A percentile compares a stretch with the other conserved stretches of the same genome.
These are phyloP conservation scores for Vitis vinifera DNA, from an alignment of 164 flowering plant genomes.

Conservation along the genomic window DNA sequence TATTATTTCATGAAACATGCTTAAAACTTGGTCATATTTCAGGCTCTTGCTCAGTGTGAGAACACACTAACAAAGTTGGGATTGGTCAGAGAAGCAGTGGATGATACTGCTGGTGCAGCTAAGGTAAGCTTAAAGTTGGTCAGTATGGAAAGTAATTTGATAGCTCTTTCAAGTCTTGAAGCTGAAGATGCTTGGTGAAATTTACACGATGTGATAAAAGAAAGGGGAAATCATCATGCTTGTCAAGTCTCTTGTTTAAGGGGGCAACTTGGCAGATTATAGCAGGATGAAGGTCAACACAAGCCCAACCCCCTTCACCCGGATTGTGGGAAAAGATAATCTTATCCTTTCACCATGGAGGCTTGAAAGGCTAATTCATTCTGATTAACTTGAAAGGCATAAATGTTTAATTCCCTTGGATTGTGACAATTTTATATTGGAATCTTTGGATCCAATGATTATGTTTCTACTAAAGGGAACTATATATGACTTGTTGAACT, in stretches of 20 bases:
- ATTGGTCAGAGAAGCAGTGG: conserved; percentile 86
- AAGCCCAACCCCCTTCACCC: no score
- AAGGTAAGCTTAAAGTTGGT: conserved; percentile 46
- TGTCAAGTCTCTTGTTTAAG: no score
- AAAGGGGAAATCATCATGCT: neutral
- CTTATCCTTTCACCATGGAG: neutral
- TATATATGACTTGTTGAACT: neutral
- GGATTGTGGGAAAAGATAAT: no score
- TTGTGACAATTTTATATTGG: no score
- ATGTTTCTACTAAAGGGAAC: no score
- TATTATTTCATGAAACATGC: neutral
- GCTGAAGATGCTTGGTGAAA: neutral
- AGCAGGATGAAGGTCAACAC: no score
- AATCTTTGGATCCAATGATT: no score
- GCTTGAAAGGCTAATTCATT: neutral
- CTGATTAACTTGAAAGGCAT: neutral
- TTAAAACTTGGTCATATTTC: conserved; percentile 14
- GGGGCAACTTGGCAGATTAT: no score
- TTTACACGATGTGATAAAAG: neutral
- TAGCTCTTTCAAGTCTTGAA: neutral
- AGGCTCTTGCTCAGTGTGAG: conserved; percentile 99
- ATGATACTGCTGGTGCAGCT: conserved; percentile 98
- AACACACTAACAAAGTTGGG: conserved; percentile 83
- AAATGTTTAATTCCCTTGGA: no score
- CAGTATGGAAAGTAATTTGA: neutral